phyloP scores from a whole-genome alignment of 2,329 filamentous ascomycete species.

The Stromatinia cepivora region DNA sequence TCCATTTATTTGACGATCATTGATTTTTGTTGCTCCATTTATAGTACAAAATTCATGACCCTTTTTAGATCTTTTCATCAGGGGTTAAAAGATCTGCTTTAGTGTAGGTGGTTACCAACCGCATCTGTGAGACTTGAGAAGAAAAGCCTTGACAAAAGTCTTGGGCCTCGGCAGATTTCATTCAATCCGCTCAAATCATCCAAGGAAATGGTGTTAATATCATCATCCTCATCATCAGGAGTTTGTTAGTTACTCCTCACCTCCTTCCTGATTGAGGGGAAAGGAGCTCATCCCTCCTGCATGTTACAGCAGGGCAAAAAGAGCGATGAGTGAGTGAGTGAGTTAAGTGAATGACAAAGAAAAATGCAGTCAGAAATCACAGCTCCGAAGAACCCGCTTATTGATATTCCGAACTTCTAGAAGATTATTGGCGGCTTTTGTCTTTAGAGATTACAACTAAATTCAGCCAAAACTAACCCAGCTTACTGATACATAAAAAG shows the following conservation, averaged over 20 bases:
- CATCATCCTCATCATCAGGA: background rate
- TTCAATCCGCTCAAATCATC: slow-evolving; percentile 8
- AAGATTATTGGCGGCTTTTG: background rate
- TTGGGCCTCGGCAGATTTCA: slow-evolving; percentile 2
- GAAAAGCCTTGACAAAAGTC: background rate
- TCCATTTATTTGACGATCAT: background rate
- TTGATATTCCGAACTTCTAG: background rate
- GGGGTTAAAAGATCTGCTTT: background rate
- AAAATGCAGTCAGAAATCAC: background rate
- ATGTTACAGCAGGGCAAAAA: background rate
- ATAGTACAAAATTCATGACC: background rate
- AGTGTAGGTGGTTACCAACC: background rate
- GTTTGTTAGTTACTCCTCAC: background rate
- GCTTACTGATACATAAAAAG: background rate
- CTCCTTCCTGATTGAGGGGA: background rate
- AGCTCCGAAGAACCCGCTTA: background rate
- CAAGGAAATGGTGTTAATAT: too few relatives aligned
- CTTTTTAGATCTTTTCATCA: background rate
- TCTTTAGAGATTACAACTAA: background rate
- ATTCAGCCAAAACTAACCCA: background rate
- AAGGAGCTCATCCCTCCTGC: background rate
- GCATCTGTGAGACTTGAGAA: background rate
- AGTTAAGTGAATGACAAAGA: too few relatives aligned
- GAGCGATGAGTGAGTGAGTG: background rate
- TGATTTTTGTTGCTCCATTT: background rate